Conservation (phyloP, 75 land plant genomes). For the Cupressus sempervirens region DNA sequence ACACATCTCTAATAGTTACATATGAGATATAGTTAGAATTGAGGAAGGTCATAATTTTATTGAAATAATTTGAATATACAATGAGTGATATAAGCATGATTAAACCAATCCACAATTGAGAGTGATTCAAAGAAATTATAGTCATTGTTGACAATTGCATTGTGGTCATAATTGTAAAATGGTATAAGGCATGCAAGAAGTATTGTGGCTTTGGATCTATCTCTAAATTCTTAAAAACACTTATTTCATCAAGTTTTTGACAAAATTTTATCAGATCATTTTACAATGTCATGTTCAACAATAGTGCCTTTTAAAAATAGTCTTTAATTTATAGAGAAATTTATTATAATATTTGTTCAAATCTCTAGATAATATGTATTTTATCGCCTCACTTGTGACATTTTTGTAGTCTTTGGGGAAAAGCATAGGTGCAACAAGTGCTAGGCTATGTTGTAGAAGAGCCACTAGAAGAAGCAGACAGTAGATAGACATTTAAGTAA, state of each 20-base stretch:
- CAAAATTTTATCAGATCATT: too few species aligned
- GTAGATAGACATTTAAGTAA: conserved; percentile 76
- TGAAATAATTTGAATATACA: neutral
- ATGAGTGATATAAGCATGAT: neutral
- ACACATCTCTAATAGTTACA: too few species aligned
- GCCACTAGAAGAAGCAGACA: conserved; percentile 82
- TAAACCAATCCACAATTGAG: neutral
- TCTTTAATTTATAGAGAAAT: too few species aligned
- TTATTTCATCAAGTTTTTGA: too few species aligned
- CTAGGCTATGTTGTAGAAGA: conserved; percentile 78
- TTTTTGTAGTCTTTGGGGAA: conserved; percentile 66
- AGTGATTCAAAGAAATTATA: neutral
- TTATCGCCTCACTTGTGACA: neutral
- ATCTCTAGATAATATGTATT: neutral
- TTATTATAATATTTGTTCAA: neutral
- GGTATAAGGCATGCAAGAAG: too few species aligned
- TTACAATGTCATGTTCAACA: too few species aligned
- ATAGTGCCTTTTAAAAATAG: neutral
- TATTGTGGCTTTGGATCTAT: too few species aligned
- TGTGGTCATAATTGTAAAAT: neutral
- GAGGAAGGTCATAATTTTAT: neutral
- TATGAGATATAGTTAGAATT: neutral
- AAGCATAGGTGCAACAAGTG: conserved; percentile 74
- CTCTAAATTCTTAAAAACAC: too few species aligned
- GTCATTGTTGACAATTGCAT: neutral